phyloP scores from a whole-genome alignment of 768 basidiomycete species.

The Suillus clintonianus region DNA sequence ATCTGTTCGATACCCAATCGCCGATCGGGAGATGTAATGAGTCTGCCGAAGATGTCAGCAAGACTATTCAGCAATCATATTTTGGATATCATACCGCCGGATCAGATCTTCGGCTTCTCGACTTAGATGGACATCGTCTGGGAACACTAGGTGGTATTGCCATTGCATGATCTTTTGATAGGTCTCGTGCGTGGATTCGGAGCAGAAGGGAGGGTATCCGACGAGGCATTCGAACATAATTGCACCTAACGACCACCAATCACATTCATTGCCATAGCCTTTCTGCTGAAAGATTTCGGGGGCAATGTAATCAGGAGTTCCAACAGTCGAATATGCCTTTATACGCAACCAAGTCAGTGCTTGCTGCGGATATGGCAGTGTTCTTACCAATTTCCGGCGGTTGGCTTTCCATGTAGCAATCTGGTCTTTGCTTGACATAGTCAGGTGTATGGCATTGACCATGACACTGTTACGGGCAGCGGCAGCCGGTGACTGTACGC shows the following conservation, averaged over 20 bases:
- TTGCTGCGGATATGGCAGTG: not conserved
- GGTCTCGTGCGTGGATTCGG: slow-evolving; percentile 94
- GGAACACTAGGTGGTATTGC: slow-evolving; percentile 83
- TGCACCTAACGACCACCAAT: slow-evolving; percentile 99
- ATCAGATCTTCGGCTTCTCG: slow-evolving; percentile 90
- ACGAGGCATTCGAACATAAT: slow-evolving; percentile 99
- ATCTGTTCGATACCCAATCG: slow-evolving; percentile 84
- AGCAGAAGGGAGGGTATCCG: slow-evolving; percentile 96
- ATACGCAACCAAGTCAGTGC: not conserved
- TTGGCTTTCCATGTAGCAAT: slow-evolving; percentile 99
- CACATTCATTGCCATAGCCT: slow-evolving; percentile 98
- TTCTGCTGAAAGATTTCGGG: slow-evolving; percentile 96
- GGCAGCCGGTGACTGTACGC: slow-evolving; percentile 42
- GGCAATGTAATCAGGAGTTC: slow-evolving; percentile 96
- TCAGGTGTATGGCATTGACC: slow-evolving; percentile 96
- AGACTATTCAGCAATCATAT: not conserved
- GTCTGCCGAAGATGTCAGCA: slow-evolving; percentile 38
- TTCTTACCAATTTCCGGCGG: slow-evolving; percentile 84
- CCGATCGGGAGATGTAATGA: slow-evolving; percentile 83
- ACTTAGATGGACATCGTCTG: slow-evolving; percentile 92
- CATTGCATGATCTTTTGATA: slow-evolving; percentile 98
- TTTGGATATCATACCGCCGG: slow-evolving; percentile 54
- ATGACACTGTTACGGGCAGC: slow-evolving; percentile 88
- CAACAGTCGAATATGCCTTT: slow-evolving; percentile 96
- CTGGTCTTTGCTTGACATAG: slow-evolving; percentile 89